These are phyloP conservation scores for Fraxinus angustifolia DNA, from an alignment of 305 asterid species.

Conservation along the genomic window DNA sequence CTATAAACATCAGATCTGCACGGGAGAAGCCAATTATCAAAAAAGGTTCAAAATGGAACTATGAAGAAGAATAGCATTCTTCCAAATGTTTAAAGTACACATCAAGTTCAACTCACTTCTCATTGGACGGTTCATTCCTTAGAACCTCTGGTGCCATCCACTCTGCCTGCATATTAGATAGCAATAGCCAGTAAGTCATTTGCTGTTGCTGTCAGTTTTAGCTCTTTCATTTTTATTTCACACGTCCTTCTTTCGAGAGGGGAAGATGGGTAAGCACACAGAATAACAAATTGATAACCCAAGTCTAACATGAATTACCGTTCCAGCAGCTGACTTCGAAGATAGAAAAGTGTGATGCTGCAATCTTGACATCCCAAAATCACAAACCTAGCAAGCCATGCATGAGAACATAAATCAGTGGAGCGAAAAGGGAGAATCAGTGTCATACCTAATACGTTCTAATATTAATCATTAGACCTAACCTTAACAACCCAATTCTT, in stretches of 20 bases:
- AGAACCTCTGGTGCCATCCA: constrained; percentile 99
- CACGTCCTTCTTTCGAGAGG: not conserved
- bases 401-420: constrained; percentile 20
- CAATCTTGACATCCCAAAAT: constrained; percentile 93
- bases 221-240: constrained; percentile 14
- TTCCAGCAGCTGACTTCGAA: constrained; percentile 92
- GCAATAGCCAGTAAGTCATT: constrained; percentile 18
- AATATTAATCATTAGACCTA: constrained; percentile 17
- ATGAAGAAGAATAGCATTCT: not conserved
- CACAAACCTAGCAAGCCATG: constrained; percentile 63
- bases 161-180: constrained; percentile 64
- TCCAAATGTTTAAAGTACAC: not conserved
- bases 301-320: constrained; percentile 47
- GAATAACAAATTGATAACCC: not conserved
- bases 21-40: constrained; percentile 6
- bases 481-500: constrained; percentile 93
- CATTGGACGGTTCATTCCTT: constrained; percentile 89
- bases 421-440: not conserved
- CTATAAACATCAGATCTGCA: constrained; percentile 95
- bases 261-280: not conserved
- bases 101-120: constrained; percentile 43
- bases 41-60: not conserved
- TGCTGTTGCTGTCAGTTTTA: not conserved
- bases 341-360: constrained; percentile 93
- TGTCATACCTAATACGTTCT: not conserved